A percentile compares a stretch with the other conserved stretches of the same genome.
These are phyloP conservation scores for Eutrema heterophyllum DNA, from an alignment of 345 rosid genomes.

Conservation along the genomic window DNA sequence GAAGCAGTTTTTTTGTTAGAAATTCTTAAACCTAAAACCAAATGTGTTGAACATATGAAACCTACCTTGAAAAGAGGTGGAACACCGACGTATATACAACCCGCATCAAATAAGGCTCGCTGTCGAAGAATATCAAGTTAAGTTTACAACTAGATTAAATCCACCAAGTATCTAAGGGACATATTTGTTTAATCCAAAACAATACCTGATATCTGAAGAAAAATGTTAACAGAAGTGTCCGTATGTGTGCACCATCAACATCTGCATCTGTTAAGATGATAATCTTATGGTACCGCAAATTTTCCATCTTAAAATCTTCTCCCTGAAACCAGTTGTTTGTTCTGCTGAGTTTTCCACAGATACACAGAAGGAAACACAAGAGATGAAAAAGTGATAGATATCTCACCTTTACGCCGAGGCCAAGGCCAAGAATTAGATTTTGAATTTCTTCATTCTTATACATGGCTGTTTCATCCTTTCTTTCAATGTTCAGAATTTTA, in stretches of 20 bases:
- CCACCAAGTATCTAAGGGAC: not conserved
- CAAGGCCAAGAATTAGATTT: conserved; percentile 89
- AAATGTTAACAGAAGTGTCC: conserved; percentile 87
- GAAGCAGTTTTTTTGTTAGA: not conserved
- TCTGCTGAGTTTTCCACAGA: not conserved
- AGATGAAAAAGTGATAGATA: not conserved
- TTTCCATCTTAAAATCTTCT: conserved; percentile 83
- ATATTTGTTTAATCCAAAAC: not conserved
- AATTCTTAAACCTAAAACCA: not conserved
- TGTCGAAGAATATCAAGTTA: conserved; percentile 34
- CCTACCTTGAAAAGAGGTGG: conserved; percentile 94
- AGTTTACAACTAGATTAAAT: conserved; percentile 2
- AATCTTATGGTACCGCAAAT: conserved; percentile 87
- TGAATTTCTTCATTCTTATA: conserved; percentile 98
- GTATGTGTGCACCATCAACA: conserved; percentile 99
- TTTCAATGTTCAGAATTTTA: conserved; percentile 88
- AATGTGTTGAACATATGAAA: not conserved
- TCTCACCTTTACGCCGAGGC: conserved; percentile 92
- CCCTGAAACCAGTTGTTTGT: conserved; percentile 49
- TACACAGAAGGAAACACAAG: not conserved
- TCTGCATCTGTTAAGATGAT: conserved; percentile 99
- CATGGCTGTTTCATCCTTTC: conserved; percentile 97
- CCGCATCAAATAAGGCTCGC: conserved; percentile 87
- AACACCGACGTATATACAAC: conserved; percentile 96
- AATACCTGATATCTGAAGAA: conserved; percentile 97